A percentile compares a stretch with the other conserved stretches of the same genome.
These are phyloP conservation scores for Syzygium jambos DNA, from an alignment of 345 rosid genomes.

Conservation along the genomic window DNA sequence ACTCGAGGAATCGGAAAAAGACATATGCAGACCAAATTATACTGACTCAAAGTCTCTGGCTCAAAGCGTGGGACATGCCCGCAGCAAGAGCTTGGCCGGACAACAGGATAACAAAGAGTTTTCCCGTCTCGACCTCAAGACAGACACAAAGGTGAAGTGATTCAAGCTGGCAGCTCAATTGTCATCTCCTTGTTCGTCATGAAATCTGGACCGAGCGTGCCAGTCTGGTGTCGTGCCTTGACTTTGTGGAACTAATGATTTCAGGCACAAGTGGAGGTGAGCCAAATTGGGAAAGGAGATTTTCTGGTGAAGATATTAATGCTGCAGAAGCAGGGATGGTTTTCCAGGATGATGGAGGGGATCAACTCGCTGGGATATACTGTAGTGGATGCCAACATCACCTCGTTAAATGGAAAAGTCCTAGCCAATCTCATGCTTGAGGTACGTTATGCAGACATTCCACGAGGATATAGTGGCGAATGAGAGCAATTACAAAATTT, in stretches of 20 bases:
- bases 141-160: slow-evolving; percentile 18
- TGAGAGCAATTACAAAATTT: neutral
- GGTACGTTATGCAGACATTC: slow-evolving; percentile 21
- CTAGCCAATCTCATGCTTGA: slow-evolving; percentile 50
- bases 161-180: neutral
- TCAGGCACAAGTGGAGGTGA: slow-evolving; percentile 54
- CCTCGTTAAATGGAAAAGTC: slow-evolving; percentile 38
- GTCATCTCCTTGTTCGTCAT: neutral
- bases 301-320: slow-evolving; percentile 42
- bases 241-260: neutral
- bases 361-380: slow-evolving; percentile 42
- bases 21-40: slow-evolving; percentile 14
- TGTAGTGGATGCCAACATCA: slow-evolving; percentile 61
- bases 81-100: neutral
- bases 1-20: slow-evolving; percentile 39
- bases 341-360: slow-evolving; percentile 50
- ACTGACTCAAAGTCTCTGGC: slow-evolving; percentile 5
- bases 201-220: neutral
- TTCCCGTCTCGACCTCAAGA: neutral
- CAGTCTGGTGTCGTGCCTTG: neutral
- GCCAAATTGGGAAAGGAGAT: slow-evolving; percentile 34
- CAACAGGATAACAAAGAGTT: slow-evolving; percentile 7
- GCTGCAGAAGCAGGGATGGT: slow-evolving; percentile 43
- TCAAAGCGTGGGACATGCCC: neutral
- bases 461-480: neutral